phyloP scores from a whole-genome alignment of 202 grass and related monocot species.

The Musa balbisiana region DNA sequence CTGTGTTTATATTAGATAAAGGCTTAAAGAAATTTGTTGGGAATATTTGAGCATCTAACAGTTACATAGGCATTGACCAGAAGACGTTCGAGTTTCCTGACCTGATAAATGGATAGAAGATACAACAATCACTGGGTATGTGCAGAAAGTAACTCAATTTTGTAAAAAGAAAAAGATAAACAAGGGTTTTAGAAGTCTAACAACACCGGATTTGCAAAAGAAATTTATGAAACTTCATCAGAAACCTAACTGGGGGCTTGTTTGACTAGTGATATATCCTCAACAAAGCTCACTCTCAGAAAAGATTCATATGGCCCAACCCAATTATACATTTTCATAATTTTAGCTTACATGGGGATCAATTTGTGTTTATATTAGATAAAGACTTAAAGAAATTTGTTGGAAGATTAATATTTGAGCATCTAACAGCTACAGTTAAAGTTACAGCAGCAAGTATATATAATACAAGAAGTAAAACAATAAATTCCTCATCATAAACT shows the following conservation, averaged over 20 bases:
- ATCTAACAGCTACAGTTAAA: not conserved
- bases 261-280: not conserved
- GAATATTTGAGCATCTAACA: not conserved
- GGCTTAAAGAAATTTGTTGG: not conserved
- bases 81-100: slow-evolving; percentile 69
- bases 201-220: not conserved
- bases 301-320: not conserved
- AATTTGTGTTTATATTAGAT: too few relatives aligned
- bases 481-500: not conserved
- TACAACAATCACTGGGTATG: not conserved
- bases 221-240: not conserved
- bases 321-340: not conserved
- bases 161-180: not conserved
- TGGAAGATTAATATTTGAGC: not conserved
- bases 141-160: slow-evolving; percentile 8
- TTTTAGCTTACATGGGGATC: too few relatives aligned
- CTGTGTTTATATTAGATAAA: too few relatives aligned
- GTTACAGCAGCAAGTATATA: not conserved
- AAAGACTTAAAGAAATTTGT: not conserved
- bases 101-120: slow-evolving; percentile 37
- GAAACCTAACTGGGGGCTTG: too few relatives aligned
- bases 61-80: slow-evolving; percentile 28
- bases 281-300: not conserved
- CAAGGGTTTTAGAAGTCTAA: not conserved
- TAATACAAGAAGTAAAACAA: not conserved